Evolutionary conservation across 2,329 filamentous ascomycete species (phyloP).

Genomic region (Neurospora crassa): DNA sequence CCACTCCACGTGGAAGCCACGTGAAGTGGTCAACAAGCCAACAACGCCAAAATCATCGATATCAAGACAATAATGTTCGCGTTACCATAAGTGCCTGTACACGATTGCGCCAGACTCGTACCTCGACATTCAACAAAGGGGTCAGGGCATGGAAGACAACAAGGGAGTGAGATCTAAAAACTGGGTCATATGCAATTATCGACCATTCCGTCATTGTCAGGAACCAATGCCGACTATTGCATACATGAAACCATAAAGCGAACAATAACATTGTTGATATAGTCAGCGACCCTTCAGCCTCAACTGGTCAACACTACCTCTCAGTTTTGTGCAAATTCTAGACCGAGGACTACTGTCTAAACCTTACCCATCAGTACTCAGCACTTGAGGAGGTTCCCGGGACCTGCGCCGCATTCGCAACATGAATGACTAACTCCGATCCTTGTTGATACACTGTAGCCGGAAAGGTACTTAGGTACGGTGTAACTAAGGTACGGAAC

Average conservation of each 20-base stretch:
- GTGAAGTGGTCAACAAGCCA: not conserved
- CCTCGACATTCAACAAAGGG: not conserved
- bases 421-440: not conserved
- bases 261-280: not conserved
- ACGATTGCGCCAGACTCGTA: not conserved
- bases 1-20: not conserved
- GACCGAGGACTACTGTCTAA: not conserved
- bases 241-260: not conserved
- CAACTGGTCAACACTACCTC: not conserved
- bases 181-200: not conserved
- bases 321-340: not conserved
- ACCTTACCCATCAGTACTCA: not conserved
- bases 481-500: not conserved
- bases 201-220: not conserved
- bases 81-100: not conserved
- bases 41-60: not conserved
- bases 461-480: not conserved
- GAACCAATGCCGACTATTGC: not conserved
- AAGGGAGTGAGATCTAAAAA: not conserved
- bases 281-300: not conserved
- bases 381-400: not conserved
- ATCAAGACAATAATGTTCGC: not conserved
- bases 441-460: not conserved
- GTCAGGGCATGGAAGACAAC: not conserved
- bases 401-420: not conserved